phyloP scores from a whole-genome alignment of 1,284 basidiomycete species.

The Heterobasidion parviporum region DNA sequence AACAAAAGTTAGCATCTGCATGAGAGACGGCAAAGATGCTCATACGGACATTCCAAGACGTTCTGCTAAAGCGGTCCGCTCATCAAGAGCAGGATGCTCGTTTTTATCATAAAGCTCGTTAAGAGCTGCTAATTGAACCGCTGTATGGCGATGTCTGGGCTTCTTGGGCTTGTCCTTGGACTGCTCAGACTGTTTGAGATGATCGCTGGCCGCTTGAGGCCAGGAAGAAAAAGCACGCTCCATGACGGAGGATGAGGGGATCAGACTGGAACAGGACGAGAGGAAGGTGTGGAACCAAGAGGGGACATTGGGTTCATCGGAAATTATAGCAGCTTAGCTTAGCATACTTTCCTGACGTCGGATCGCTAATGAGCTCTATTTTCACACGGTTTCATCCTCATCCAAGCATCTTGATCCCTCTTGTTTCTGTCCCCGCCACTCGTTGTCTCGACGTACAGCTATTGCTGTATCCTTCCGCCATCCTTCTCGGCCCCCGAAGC shows the following conservation, averaged over 20 bases:
- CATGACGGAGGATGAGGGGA: conserved; percentile 20
- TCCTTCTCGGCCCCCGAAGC: neutral
- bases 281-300: conserved; percentile 14
- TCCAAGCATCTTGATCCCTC: neutral
- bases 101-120: conserved; percentile 70
- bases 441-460: neutral
- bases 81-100: conserved; percentile 66
- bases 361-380: conserved; percentile 22
- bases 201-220: conserved; percentile 21
- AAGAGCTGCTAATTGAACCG: conserved; percentile 59
- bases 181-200: conserved; percentile 18
- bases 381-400: conserved; percentile 20
- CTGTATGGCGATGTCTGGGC: conserved; percentile 66
- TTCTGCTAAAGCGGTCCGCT: conserved; percentile 57
- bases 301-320: conserved; percentile 16
- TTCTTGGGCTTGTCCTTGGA: conserved; percentile 48
- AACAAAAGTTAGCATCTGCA: conserved; percentile 10
- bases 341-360: conserved; percentile 11
- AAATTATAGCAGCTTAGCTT: conserved; percentile 17
- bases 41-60: conserved; percentile 62
- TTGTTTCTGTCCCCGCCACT: neutral
- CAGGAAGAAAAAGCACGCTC: conserved; percentile 22
- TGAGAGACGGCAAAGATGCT: conserved; percentile 7
- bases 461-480: neutral
- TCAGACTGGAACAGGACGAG: conserved; percentile 9